These are phyloP conservation scores for Takakia lepidozioides DNA, from an alignment of 225 moss, liverwort and hornwort species.

Conservation along the genomic window DNA sequence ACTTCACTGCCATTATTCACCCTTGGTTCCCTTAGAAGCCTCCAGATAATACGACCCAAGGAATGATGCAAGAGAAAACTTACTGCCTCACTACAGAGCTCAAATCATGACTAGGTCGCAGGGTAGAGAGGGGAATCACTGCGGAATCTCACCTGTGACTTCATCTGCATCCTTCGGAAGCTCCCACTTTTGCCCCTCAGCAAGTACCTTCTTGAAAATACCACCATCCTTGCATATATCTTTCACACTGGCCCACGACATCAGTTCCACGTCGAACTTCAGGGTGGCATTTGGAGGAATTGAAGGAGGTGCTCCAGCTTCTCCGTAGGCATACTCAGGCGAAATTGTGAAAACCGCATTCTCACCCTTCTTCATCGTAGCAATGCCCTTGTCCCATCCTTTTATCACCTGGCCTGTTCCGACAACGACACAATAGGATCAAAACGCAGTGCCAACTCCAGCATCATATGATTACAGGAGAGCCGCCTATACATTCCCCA, in stretches of 20 bases:
- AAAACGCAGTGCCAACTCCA: too few species aligned
- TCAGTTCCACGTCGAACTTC: constrained; percentile 87
- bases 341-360: constrained; percentile 78
- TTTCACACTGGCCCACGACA: constrained; percentile 92
- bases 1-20: constrained; percentile 61
- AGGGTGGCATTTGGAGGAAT: constrained; percentile 83
- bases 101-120: too few species aligned
- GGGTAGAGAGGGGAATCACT: too few species aligned
- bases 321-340: constrained; percentile 86
- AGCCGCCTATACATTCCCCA: neutral
- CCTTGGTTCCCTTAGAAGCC: too few species aligned
- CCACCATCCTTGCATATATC: constrained; percentile 99
- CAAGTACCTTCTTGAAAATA: constrained; percentile 71
- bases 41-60: too few species aligned
- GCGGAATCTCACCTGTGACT: constrained; percentile 78
- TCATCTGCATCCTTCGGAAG: constrained; percentile 80
- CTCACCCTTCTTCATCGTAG: constrained; percentile 96
- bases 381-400: constrained; percentile 98
- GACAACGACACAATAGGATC: too few species aligned
- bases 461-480: neutral
- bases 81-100: too few species aligned
- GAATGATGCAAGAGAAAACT: neutral
- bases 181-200: constrained; percentile 81
- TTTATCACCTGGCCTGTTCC: constrained; percentile 77
- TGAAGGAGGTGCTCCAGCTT: constrained; percentile 63